Evolutionary conservation across 441 rosid species (phyloP).

Genomic region (Pelargonium myrrhifolium): DNA sequence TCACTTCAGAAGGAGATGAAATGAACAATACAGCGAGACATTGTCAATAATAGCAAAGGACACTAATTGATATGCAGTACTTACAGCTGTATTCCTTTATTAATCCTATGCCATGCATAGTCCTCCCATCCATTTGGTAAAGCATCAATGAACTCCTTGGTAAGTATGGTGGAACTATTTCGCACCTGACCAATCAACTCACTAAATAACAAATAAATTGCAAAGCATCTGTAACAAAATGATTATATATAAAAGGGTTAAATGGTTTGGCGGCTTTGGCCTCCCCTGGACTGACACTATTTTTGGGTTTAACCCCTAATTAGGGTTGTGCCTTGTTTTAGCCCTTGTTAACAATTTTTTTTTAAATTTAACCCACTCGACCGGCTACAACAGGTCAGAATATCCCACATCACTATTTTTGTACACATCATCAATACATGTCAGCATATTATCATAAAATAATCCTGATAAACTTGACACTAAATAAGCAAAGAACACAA

Average conservation of each 20-base stretch:
- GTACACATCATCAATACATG: no score
- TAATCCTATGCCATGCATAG: conserved; percentile 92
- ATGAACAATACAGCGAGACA: neutral
- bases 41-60: neutral
- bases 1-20: neutral
- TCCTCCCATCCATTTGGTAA: conserved; percentile 95
- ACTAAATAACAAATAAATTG: conserved; percentile 42
- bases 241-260: neutral
- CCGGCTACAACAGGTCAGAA: no score
- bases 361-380: no score
- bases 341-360: no score
- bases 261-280: neutral
- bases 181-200: conserved; percentile 67
- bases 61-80: conserved; percentile 22
- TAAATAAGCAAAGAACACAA: neutral
- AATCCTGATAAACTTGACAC: neutral
- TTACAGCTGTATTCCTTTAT: conserved; percentile 80
- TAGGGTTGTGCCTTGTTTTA: no score
- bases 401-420: no score
- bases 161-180: conserved; percentile 82
- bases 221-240: conserved; percentile 14
- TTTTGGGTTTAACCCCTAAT: no score
- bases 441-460: no score
- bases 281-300: neutral
- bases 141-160: conserved; percentile 83